Evolutionary conservation across 2,329 filamentous ascomycete species (phyloP).

Genomic region (Calycina herbarum): DNA sequence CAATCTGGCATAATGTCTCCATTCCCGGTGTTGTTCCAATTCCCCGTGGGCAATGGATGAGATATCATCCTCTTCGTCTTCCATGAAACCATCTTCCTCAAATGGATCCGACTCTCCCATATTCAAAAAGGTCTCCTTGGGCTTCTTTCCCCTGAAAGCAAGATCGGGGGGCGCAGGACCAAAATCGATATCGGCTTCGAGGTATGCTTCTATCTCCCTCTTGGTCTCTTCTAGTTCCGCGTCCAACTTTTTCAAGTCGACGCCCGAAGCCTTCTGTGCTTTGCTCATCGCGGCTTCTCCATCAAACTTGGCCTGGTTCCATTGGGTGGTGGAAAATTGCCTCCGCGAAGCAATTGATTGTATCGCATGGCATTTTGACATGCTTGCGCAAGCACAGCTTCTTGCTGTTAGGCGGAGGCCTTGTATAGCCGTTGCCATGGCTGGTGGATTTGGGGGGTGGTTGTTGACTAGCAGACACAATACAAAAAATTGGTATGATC

Average conservation of each 20-base stretch:
- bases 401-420: conserved; percentile 33
- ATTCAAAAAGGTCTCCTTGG: conserved; percentile 38
- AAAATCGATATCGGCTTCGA: conserved; percentile 16
- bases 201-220: conserved; percentile 16
- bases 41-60: conserved; percentile 80
- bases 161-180: conserved; percentile 15
- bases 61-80: conserved; percentile 79
- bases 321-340: conserved; percentile 29
- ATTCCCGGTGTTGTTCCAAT: conserved; percentile 82
- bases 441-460: conserved; percentile 15
- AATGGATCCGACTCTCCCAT: conserved; percentile 35
- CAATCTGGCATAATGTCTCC: conserved; percentile 83
- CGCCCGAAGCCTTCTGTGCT: conserved; percentile 1
- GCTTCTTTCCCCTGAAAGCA: conserved; percentile 21
- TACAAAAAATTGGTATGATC: conserved; percentile 1
- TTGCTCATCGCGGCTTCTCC: background rate
- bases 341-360: conserved; percentile 28
- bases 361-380: conserved; percentile 18
- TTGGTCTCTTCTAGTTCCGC: conserved; percentile 11
- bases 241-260: conserved; percentile 12
- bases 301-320: conserved; percentile 7
- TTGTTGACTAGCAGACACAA: background rate
- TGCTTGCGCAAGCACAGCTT: conserved; percentile 27
- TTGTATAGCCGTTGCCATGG: conserved; percentile 36
- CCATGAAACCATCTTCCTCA: conserved; percentile 26